Conservation (phyloP, 345 rosid genomes). For the Arabis alpina region DNA sequence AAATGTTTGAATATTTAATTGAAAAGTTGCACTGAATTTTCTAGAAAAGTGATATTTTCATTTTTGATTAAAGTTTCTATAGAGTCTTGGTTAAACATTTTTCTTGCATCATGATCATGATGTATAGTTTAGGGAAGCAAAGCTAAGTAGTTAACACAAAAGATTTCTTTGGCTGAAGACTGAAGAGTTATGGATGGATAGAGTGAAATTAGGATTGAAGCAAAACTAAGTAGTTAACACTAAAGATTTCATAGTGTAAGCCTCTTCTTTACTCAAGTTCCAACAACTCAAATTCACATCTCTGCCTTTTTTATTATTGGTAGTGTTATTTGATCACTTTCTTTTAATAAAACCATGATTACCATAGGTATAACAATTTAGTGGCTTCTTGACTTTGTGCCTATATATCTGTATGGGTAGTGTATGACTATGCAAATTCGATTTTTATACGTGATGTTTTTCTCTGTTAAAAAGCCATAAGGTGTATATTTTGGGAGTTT, state of each 20-base stretch:
- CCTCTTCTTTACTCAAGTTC: slow-evolving; percentile 40
- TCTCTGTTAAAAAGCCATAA: background rate
- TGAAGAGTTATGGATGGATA: background rate
- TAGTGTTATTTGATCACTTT: slow-evolving; percentile 19
- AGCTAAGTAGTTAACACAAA: background rate
- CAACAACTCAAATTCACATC: slow-evolving; percentile 27
- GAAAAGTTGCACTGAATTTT: background rate
- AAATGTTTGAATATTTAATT: background rate
- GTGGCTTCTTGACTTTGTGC: slow-evolving; percentile 14
- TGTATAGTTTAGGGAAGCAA: background rate
- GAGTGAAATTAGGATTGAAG: slow-evolving; percentile 26
- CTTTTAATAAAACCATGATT: slow-evolving; percentile 18
- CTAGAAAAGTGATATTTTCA: slow-evolving; percentile 14
- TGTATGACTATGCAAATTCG: background rate
- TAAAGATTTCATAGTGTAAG: slow-evolving; percentile 30
- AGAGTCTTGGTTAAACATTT: slow-evolving; percentile 6
- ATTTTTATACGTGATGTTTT: background rate
- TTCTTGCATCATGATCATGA: slow-evolving; percentile 4
- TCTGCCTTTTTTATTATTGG: slow-evolving; percentile 11
- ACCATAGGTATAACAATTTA: slow-evolving; percentile 1
- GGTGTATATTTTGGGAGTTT: too few species aligned
- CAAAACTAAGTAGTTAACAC: slow-evolving; percentile 32
- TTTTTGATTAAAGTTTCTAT: background rate
- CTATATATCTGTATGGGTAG: background rate
- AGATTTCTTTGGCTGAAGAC: background rate